Base-by-base conservation (phyloP, 1,139 yeast species). In the Neolecta irregularis region DNA sequence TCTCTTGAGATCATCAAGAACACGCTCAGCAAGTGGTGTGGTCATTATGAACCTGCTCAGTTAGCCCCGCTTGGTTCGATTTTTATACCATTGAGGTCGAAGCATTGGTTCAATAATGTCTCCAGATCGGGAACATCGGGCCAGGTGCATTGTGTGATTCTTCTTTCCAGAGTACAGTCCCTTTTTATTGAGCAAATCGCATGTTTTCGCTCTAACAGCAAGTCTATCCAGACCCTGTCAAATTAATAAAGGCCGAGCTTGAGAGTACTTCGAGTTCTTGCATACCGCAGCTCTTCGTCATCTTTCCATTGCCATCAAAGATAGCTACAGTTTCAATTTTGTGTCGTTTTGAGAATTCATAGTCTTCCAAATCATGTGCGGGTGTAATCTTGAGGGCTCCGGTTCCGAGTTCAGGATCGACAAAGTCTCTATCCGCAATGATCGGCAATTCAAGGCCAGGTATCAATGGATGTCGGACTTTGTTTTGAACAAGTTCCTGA, bases 341-440 rank as follows among this genome's bases (percentile, higher is more conserved):
- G 12, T 40, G 42, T 9, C 42, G 33, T 7, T 15, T 22, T 7
- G 39, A 32, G 6, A 39, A 24, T 9, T 34, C 35, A 32, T 28
- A 39, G 26, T 40, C 42, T 7, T 38, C 23, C n/a, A 26, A 19
- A 24, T 39, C 41, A 26, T 40, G 42, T 2, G 39, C 38, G n/a
- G 42, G 42, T 7, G 42, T 39, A 16, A 40, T 12, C 21, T 40
- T 40, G 17, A 40, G 33, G 12, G 39, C 43, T 5, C 42, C 42
- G 4, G 42, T 40, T 2, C 42, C 42, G 29, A 40, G 37, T n/a
- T 26, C 23, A 12, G 36, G 28, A 17, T 34, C 38, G n/a, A 40
- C 42, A 23, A 28, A 20, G 12, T 22, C 30, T 3, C 18, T 4
- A 24, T 40, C 42, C n/a, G 34, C 36, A 13, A 40, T 31, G 12